These are phyloP conservation scores for Biscutella laevigata DNA, from an alignment of 441 rosid species.

Conservation along the genomic window DNA sequence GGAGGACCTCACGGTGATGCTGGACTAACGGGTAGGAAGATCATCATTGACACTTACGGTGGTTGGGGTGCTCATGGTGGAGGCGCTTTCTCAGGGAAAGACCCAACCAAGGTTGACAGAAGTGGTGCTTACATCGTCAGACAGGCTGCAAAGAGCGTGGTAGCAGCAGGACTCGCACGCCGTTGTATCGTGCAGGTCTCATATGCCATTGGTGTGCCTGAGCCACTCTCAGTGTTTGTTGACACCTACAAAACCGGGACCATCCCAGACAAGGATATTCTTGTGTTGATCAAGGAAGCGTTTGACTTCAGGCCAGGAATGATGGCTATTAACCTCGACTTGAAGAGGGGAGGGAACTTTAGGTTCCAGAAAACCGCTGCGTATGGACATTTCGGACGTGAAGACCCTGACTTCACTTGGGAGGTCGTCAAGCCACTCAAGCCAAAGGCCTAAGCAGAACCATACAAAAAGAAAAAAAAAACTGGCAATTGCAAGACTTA, in stretches of 20 bases:
- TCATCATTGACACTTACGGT: constrained; percentile 67
- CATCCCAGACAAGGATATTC: constrained; percentile 62
- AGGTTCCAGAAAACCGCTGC: constrained; percentile 79
- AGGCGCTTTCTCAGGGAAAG: constrained; percentile 67
- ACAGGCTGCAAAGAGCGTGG: constrained; percentile 78
- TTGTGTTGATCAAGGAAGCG: constrained; percentile 52
- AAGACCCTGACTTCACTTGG: constrained; percentile 75
- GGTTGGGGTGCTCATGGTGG: constrained; percentile 75
- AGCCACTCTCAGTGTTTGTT: constrained; percentile 66
- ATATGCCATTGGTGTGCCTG: constrained; percentile 72
- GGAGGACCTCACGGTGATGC: constrained; percentile 88
- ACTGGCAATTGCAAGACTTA: constrained; percentile 13
- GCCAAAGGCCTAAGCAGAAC: constrained; percentile 41
- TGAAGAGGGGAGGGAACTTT: constrained; percentile 67
- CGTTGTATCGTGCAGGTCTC: constrained; percentile 69
- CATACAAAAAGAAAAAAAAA: too few relatives aligned
- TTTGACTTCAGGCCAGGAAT: constrained; percentile 84
- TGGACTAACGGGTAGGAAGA: constrained; percentile 74
- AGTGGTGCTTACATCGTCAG: constrained; percentile 72
- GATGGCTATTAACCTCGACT: constrained; percentile 69
- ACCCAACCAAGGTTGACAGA: constrained; percentile 66
- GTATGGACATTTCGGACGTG: constrained; percentile 72
- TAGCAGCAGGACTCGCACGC: constrained; percentile 66
- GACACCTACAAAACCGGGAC: constrained; percentile 70
- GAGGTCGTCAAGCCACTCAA: constrained; percentile 59